Evolutionary conservation across 2,329 filamentous ascomycete genomes (phyloP), one percentile per base, ranked within the genome.

Genomic region (Diaporthe longicolla): DNA sequence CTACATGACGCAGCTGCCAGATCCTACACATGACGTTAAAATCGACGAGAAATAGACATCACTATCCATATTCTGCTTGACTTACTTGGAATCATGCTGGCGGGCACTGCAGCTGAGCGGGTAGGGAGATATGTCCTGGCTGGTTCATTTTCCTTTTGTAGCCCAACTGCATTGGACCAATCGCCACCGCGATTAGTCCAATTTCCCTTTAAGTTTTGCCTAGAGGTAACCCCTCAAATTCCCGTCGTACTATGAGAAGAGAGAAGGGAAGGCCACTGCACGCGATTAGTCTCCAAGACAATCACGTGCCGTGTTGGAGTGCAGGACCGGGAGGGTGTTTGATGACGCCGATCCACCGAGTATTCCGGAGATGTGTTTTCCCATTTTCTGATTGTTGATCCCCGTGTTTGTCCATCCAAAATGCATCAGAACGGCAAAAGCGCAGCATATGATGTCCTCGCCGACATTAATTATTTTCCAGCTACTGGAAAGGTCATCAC

Each of bases 391-490:
- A 3, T 17, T 1, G 13, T 11, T 19, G 48, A 35, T 3, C 2
- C 21, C 4, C n/a, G 10, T 21, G 15, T 1, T 11, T 68, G 11
- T 1, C 15, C 3, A 40, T 40, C 10, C 32, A 54, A 26, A 9
- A 68, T 68, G 63, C 32, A 26, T 8, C 9, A 26, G 15, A 29
- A 54, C n/a, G n/a, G 63, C 15, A 40, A 68, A 40, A 21, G 29
- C 15, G 32, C 48, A 68, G 32, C 63, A 4, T 29, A 68, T 15
- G 55, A 73, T 63, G 55, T 70, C 37, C 32, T 37, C 21, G 57
- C 65, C 11, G 66, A 73, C 29, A 71, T 73, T 48, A 71, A 73
- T 57, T 73, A 73, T 21, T 65, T 73, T 15, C 43, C 66, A 4
- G 37, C 66, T 1, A 50, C 35, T 15, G 66, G 45, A 5, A 55